Base-by-base conservation (phyloP, 805 yeast genomes). In the Wickerhamomyces queroliae region DNA sequence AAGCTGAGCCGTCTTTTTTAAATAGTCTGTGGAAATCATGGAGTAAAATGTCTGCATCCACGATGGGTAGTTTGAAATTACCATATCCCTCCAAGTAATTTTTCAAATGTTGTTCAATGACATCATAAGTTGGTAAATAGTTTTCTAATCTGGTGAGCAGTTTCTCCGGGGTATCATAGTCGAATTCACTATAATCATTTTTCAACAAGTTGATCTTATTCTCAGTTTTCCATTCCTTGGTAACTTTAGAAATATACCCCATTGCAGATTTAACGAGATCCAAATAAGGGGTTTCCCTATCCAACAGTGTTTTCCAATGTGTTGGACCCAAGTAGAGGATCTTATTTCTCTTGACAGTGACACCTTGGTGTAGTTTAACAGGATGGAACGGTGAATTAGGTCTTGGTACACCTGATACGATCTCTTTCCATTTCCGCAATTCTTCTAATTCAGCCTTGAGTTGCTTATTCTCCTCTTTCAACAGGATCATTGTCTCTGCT, bases 171-270 rank as follows among this genome's bases (percentile, higher is more conserved):
- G 40, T 28, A 1, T 37, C 23, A 2, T 45, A 37, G 11, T 42
- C 40, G 3, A 39, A 28, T 11, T 41, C 46, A 6, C 18, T 40
- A 28, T 44, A 47, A 10, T 40, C 43, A n/a, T 7, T 37, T 37
- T 10, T 29, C 25, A 2, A 45, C 38, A 1, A 39, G 28, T 26
- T 34, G 33, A 29, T 44, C 42, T 43, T 38, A 22, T 42, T 47
- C 22, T 42, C 50, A 18, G 37, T 28, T 31, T 43, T 37, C 58
- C 59, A 55, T 33, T 50, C 51, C 26, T 43, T 41, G 26, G 45
- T 45, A 7, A 49, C 40, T 31, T 49, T 50, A 2, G 48, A 33
- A 1, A 48, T 36, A 25, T 44, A 46, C 0, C 36, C 15, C 21
- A 43, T 41, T 2, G 49, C 44, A 8, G 44, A 39, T 18, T 43